phyloP scores from a whole-genome alignment of 2,329 filamentous ascomycete genomes.

The Pleochaeta shiraiana region DNA sequence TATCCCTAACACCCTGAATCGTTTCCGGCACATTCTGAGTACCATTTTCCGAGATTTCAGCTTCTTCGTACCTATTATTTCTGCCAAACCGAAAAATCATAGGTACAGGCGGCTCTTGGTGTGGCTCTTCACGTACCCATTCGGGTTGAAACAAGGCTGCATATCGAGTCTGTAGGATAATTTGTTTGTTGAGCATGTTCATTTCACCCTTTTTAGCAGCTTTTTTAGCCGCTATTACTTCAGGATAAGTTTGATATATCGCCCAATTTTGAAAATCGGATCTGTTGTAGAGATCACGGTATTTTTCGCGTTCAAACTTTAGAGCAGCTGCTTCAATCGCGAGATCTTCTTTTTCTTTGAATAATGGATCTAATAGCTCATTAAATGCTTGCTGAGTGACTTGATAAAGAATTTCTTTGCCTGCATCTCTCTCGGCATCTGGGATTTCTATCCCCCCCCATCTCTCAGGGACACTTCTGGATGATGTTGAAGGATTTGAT shows the following conservation, averaged over 20 bases:
- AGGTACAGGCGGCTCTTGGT: too few species aligned
- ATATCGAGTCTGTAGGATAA: too few species aligned
- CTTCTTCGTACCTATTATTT: too few species aligned
- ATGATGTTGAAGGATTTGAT: slow-evolving; percentile 53
- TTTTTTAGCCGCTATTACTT: not conserved
- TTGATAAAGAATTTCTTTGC: slow-evolving; percentile 58
- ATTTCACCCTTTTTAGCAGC: not conserved
- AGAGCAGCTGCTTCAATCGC: slow-evolving; percentile 46
- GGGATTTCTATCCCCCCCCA: slow-evolving; percentile 65
- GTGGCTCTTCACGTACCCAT: not conserved
- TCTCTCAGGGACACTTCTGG: slow-evolving; percentile 46
- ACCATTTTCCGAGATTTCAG: too few species aligned
- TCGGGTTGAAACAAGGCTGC: too few species aligned
- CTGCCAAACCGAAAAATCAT: too few species aligned
- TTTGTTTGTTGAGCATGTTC: not conserved
- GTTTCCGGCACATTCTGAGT: not conserved
- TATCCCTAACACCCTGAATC: not conserved
- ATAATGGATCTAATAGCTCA: slow-evolving; percentile 71
- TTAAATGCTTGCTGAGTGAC: slow-evolving; percentile 86
- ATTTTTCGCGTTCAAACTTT: slow-evolving; percentile 35
- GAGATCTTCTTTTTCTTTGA: slow-evolving; percentile 58
- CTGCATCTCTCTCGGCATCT: slow-evolving; percentile 59
- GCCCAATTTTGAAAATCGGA: slow-evolving; percentile 21
- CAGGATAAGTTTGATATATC: not conserved
- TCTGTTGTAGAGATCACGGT: slow-evolving; percentile 26